These are phyloP conservation scores for Primulina huaijiensis DNA, from an alignment of 257 asterid genomes.

Conservation along the genomic window DNA sequence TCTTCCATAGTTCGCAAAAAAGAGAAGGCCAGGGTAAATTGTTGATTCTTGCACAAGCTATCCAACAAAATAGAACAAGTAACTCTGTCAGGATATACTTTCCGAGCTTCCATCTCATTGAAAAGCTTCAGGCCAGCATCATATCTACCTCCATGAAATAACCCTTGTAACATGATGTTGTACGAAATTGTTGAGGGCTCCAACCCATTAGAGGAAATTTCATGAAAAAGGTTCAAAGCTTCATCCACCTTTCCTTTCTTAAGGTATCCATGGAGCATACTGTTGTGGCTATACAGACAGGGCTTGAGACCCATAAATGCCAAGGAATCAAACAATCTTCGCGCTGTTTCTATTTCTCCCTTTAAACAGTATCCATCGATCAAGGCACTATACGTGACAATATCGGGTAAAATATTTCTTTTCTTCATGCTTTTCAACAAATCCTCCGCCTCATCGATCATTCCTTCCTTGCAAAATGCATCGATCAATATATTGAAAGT, in stretches of 20 bases:
- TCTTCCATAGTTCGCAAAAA: slow-evolving; percentile 4
- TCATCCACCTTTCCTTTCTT: slow-evolving; percentile 4
- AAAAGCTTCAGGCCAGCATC: slow-evolving; percentile 5
- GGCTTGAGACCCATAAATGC: slow-evolving; percentile 12
- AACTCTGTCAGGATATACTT: not conserved
- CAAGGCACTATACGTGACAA: slow-evolving; percentile 12
- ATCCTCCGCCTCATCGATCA: slow-evolving; percentile 3
- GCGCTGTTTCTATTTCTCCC: slow-evolving; percentile 20
- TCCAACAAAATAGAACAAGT: not conserved
- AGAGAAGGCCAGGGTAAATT: not conserved
- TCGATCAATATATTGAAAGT: slow-evolving; percentile 19
- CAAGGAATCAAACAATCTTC: slow-evolving; percentile 2
- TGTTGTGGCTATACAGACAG: not conserved
- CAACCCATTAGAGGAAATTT: slow-evolving; percentile 13
- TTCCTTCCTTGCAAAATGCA: slow-evolving; percentile 23
- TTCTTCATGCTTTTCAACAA: slow-evolving; percentile 10
- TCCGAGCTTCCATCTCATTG: slow-evolving; percentile 17
- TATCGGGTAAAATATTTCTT: slow-evolving; percentile 3
- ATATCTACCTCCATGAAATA: slow-evolving; percentile 11
- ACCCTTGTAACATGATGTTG: slow-evolving; percentile 13
- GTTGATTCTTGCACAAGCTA: slow-evolving; percentile 4
- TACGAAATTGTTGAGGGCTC: not conserved
- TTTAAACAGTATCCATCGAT: slow-evolving; percentile 18
- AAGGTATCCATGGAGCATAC: slow-evolving; percentile 12
- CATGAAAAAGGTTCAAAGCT: slow-evolving; percentile 2